Evolutionary conservation across 2,329 filamentous ascomycete genomes (phyloP), one percentile per base, ranked within the genome.

Genomic region (Claviceps arundinis): DNA sequence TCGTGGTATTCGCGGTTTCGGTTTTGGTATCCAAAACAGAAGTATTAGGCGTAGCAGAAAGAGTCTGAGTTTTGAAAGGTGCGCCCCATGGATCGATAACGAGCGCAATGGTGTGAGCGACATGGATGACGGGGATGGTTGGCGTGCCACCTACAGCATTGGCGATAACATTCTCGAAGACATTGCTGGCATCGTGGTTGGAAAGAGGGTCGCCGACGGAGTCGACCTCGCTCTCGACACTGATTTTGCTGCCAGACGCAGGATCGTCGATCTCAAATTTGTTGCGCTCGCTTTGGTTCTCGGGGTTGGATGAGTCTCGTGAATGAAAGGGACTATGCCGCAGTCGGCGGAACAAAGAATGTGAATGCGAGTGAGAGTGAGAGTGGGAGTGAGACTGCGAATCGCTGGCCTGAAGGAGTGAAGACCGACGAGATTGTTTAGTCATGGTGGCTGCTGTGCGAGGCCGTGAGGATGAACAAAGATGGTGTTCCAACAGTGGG

Each of bases 51-150:
- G 66, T 56, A 42, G 67, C 65, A 57, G 60, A 64, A 51, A 71
- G 57, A 37, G 76, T 80, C 53, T 70, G 64, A 22, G 72, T 61
- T 50, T 68, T 63, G 46, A 77, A 60, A 48, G 72, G 66, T 30
- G 66, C 68, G 55, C 77, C 77, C 45, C 63, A 61, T 46, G 65
- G 64, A 63, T 80, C 74, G 56, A 79, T 72, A 52, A 80, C 63
- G 61, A 80, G 67, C 26, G 76, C 77, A 56, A 81, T 65, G 58
- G 77, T 80, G 62, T 78, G 70, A 50, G 78, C 67, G 59, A 81
- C 67, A 54, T 68, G 64, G 14, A 69, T 73, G 59, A 76, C 64
- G 58, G 68, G 64, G 26, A 60, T 50, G 1, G 44, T 38, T 22
- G 44, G 37, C 17, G 40, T 38, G 44, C 45, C 30, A n/a, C 19